A percentile compares a stretch with the other conserved stretches of the same genome.
Evolutionary conservation across 202 grass and related monocot genomes (phyloP).

Genomic region (Panicum virgatum): DNA sequence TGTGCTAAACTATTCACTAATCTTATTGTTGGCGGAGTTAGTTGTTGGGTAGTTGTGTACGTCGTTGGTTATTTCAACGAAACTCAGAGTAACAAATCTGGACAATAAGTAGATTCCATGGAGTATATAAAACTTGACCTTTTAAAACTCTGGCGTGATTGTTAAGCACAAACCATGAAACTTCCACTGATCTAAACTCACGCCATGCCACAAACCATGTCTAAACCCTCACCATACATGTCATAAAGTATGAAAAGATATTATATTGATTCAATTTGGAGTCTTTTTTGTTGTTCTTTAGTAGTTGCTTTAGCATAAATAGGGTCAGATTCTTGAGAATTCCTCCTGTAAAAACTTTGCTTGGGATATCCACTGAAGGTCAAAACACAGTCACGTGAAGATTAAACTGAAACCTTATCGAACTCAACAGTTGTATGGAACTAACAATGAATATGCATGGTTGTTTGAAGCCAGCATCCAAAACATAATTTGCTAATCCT

Average conservation of each 20-base stretch:
- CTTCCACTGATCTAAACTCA: background rate
- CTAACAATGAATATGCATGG: background rate
- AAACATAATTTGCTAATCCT: background rate
- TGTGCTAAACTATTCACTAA: background rate
- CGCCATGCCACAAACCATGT: background rate
- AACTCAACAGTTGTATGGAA: background rate
- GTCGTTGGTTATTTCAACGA: background rate
- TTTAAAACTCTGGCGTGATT: background rate
- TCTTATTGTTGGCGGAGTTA: slow-evolving; percentile 14
- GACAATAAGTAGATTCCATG: background rate
- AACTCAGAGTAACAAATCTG: background rate
- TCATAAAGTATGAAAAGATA: background rate
- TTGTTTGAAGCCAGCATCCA: background rate
- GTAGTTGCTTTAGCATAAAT: background rate
- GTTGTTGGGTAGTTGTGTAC: slow-evolving; percentile 24
- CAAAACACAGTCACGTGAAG: background rate
- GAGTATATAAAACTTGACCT: background rate
- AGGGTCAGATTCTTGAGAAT: background rate
- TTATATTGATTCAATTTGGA: background rate
- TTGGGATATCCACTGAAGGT: background rate
- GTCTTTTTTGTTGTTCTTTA: background rate
- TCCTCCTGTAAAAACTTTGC: background rate
- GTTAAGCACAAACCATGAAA: background rate
- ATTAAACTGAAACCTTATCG: background rate
- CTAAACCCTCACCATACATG: background rate